Percentiles rank a stretch among this genome's conserved stretches.
Conservation (phyloP, 1,139 yeast species). For the Arxiozyma heterogenica region DNA sequence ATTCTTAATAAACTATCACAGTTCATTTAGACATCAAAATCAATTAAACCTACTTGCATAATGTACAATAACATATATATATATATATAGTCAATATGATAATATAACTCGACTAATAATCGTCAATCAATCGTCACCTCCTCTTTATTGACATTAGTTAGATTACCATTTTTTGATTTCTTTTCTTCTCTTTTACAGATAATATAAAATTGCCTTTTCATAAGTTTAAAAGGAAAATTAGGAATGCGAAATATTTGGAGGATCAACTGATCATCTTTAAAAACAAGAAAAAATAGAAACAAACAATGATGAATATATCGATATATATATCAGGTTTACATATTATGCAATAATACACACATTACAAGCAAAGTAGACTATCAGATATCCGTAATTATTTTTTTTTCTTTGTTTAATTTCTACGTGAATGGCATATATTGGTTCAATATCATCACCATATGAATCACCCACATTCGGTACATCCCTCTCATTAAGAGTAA, state of each 20-base stretch:
- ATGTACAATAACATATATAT: background rate
- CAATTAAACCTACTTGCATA: background rate
- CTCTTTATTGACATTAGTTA: too few relatives aligned
- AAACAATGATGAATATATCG: background rate
- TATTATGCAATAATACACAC: background rate
- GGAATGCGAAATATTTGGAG: background rate
- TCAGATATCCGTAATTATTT: too few relatives aligned
- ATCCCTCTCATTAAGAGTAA: conserved; percentile 74
- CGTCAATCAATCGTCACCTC: background rate
- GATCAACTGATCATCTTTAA: background rate
- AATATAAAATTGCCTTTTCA: background rate
- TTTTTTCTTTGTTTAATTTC: background rate
- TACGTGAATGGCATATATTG: conserved; percentile 1
- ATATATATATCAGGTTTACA: background rate
- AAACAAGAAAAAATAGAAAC: background rate
- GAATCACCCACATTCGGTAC: conserved; percentile 53
- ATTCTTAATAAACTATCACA: background rate
- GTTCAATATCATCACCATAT: conserved; percentile 1
- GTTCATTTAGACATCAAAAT: too few relatives aligned
- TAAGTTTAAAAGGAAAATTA: background rate
- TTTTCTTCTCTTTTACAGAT: background rate
- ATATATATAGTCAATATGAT: too few relatives aligned
- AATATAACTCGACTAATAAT: background rate
- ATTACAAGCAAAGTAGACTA: too few relatives aligned
- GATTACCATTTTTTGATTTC: background rate